Evolutionary conservation across 192 early-diverging fungal genomes (phyloP), one percentile per base, ranked within the genome.

Genomic region (Backusella macrospora): DNA sequence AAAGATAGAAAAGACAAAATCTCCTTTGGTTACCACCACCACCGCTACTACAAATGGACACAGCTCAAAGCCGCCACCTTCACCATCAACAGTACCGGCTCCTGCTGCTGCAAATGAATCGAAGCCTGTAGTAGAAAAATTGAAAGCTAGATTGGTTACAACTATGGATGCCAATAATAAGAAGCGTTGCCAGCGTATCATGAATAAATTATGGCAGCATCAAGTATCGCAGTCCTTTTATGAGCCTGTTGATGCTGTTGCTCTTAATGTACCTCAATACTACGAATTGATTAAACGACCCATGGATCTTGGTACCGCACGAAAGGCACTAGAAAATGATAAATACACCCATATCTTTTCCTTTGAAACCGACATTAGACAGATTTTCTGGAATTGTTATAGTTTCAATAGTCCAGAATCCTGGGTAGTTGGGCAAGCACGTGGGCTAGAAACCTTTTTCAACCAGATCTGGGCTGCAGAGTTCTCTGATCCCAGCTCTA

Each of bases 271-370:
- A 45, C 93, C 93, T 0, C 81, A 81, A 4, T 94, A 94, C 64
- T 86, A 84, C 23, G 73, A 84, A 16, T 72, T 94, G 42, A 86
- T 94, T 46, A 89, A 90, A 73, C 69, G 88, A 72, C 95, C 95
- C 6, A 97, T 97, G 94, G 95, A 97, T 68, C 75, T 97, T 49
- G 82, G 84, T 37, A 94, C 95, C 0, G 87, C 96, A 18, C 79
- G 83, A 68, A 80, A 82, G 43, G 89, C 87, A 71, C 80, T 95
- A 5, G 89, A 94, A 21, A 42, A 71, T 26, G 86, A 85, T 6
- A 76, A 84, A 21, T 96, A 96, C 73, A 71, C 79, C 10, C 83
- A 65, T 65, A 68, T 80, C 4, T 77, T 70, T 73, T 74, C 84
- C 7, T 88, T 94, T 74, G 85, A 86, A 43, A 72, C 69, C 14